Evolutionary conservation across 345 rosid genomes (phyloP), one percentile per base, ranked within the genome.

Genomic region (Sonneratia caseolaris): DNA sequence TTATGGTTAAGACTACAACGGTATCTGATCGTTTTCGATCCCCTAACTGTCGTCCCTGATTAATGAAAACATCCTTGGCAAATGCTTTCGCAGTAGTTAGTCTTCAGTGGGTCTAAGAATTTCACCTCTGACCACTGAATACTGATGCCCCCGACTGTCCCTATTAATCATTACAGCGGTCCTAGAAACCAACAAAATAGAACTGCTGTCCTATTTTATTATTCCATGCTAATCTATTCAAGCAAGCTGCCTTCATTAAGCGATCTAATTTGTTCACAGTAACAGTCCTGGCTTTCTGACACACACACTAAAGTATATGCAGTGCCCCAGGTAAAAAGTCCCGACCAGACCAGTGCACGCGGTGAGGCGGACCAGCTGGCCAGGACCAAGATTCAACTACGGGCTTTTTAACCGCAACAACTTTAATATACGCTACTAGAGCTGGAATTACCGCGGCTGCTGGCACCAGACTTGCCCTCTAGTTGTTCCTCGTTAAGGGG

Each of bases 371-470:
- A 48, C 32, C 21, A 27, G 37, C 13, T 51, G 65, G 32, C 73
- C 62, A 68, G 67, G 21, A 27, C 68, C 59, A 47, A 70, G 66
- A 72, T 65, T 59, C 61, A 74, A 78, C 59, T 71, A 78, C 18
- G 45, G 67, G 72, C 66, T 74, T 78, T 78, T 62, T 74, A 74
- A 74, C 71, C 56, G 32, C 47, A 78, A 78, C 68, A 78, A 40
- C 65, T 71, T 71, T 74, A 78, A 78, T 71, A 71, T 74, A 70
- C 18, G 45, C 16, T 70, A 56, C 64, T 69, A 7, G 69, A 74
- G 71, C 18, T 77, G 42, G 64, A 73, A 77, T 74, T 70, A 74
- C 69, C n/a, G 32, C 64, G 40, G 36, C 43, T 71, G 68, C 49
- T 65, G 64, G 49, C 74, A 74, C 71, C 56, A 66, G 51, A 73